phyloP scores from a whole-genome alignment of 2,329 filamentous ascomycete species.

The Arthrobotrys megalospora region DNA sequence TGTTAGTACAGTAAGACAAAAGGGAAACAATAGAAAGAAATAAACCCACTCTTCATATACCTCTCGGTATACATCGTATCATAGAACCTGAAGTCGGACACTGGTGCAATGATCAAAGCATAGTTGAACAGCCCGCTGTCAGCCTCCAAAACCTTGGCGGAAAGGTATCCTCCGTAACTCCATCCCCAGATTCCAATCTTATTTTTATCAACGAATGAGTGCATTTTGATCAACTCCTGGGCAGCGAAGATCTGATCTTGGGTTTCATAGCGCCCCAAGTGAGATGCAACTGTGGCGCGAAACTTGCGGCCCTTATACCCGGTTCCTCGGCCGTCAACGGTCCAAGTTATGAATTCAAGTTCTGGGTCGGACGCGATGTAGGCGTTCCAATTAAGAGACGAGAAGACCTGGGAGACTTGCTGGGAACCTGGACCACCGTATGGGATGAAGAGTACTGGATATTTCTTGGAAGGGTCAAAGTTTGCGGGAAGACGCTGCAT shows the following conservation, averaged over 20 bases:
- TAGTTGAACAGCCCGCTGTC: conserved; percentile 75
- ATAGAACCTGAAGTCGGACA: conserved; percentile 80
- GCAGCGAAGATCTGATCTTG: conserved; percentile 79
- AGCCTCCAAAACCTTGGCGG: conserved; percentile 77
- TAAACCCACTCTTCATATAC: conserved; percentile 75
- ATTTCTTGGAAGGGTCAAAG: conserved; percentile 76
- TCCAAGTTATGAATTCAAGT: conserved; percentile 78
- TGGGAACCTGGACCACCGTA: conserved; percentile 79
- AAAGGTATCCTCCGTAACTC: conserved; percentile 78
- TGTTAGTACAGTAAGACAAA: background rate
- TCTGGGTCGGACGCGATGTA: conserved; percentile 79
- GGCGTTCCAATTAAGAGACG: conserved; percentile 73
- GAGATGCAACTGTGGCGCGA: conserved; percentile 73
- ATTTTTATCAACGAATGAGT: conserved; percentile 73
- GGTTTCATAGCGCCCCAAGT: conserved; percentile 76
- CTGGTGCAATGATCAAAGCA: conserved; percentile 76
- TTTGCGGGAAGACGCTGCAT: conserved; percentile 77
- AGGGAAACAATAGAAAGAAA: background rate
- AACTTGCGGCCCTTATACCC: conserved; percentile 77
- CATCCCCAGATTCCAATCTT: conserved; percentile 79
- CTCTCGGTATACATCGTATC: conserved; percentile 80
- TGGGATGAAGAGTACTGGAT: conserved; percentile 77
- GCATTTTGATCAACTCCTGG: conserved; percentile 70
- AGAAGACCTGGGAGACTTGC: conserved; percentile 74
- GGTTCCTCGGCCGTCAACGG: conserved; percentile 78